Base-by-base conservation (phyloP, 2,329 filamentous ascomycete species). In the Scytalidium sp. region DNA sequence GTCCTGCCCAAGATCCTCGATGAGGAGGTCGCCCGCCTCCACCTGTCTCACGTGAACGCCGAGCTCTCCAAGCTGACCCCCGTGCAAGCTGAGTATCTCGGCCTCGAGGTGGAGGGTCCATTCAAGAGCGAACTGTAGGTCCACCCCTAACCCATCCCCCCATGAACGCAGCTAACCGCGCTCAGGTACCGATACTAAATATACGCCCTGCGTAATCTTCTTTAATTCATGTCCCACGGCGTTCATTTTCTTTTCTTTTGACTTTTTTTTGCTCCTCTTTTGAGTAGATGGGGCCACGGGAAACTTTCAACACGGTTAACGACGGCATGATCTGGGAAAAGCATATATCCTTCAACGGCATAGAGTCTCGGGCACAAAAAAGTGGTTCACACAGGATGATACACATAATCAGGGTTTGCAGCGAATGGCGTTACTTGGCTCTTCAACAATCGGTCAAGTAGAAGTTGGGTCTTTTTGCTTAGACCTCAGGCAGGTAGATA, bases 1-100 rank as follows among this genome's bases (percentile, higher is more conserved):
- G 92, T 95, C 65, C 83, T 97, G 64, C 94, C 94, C 75, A 99
- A 99, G 91, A 91, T 96, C 68, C 86, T 99, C 60, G 94, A 99
- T 67, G 94, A 99, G 85, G 91, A 97, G 79, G 94, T 99, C 68
- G 94, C 94, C 70, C 83, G 87, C 69, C 88, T 97, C 61, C 94
- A 99, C 79, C 80, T 97, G 62, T 83, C 79, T 59, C 94, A 97
- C 81, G 87, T 90, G 81, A 95, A 96, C 76, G 94, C 83, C 67
- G 91, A 97, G 83, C 84, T 99, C 67, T 89, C 87, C 72, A 86
- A 84, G 74, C 85, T 99, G 70, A 90, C 84, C 69, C 67, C 80
- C 53, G 87, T 87, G 64, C 94, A 99, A 83, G 87, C 90, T 62
- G 94, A 97, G 69, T 99, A 99, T 81, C 88, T 97, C 69, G 84